These are phyloP conservation scores for Wickerhamiella kurtzmanii DNA, from an alignment of 805 yeast genomes.

Conservation along the genomic window DNA sequence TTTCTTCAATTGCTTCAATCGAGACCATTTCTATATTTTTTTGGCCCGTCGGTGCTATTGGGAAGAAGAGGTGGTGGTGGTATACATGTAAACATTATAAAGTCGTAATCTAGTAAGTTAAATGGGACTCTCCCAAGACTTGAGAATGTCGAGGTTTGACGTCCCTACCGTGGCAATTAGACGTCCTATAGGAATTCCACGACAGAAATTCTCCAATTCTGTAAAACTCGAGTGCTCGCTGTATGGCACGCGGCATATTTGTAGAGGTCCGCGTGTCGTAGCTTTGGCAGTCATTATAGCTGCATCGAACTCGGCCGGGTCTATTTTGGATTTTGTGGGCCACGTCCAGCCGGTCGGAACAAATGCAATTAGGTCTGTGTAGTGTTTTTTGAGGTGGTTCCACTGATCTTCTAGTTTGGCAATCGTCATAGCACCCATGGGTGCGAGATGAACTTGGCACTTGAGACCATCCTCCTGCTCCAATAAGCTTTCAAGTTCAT, in stretches of 20 bases:
- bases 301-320: constrained; percentile 11
- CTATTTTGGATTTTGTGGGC: constrained; percentile 19
- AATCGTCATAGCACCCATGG: constrained; percentile 42
- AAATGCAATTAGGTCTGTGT: constrained; percentile 54
- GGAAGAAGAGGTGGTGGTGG: too few species aligned
- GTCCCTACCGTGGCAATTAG: constrained; percentile 67
- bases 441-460: constrained; percentile 57
- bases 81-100: too few species aligned
- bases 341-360: constrained; percentile 90
- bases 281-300: constrained; percentile 9
- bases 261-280: constrained; percentile 25
- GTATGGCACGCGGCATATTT: constrained; percentile 62
- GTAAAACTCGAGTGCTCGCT: constrained; percentile 87
- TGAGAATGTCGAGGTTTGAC: constrained; percentile 12
- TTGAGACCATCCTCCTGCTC: constrained; percentile 32
- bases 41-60: neutral
- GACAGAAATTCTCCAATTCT: constrained; percentile 58
- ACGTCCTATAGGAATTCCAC: constrained; percentile 34
- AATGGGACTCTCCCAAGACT: constrained; percentile 12
- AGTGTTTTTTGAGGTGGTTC: constrained; percentile 33
- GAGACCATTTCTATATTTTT: neutral
- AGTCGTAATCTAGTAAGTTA: too few species aligned
- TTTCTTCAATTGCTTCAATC: neutral
- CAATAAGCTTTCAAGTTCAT: constrained; percentile 27
- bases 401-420: constrained; percentile 36